Percentiles rank a stretch among this genome's conserved stretches.
These are phyloP conservation scores for Penicillium longicatenatum DNA, from an alignment of 495 filamentous ascomycete genomes.

Conservation along the genomic window DNA sequence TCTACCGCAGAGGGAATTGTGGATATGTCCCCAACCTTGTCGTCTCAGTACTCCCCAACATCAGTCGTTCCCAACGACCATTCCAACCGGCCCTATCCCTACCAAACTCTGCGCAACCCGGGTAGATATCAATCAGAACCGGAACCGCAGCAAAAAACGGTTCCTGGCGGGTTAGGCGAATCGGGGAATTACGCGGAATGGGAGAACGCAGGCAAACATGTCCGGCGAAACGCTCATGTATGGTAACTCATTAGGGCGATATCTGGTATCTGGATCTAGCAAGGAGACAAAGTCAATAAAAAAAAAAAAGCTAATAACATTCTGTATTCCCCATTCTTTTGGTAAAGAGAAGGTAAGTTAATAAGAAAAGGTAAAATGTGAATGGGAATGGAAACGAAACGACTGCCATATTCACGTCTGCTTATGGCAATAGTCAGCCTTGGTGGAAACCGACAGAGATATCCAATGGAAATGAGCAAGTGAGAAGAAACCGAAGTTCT, in stretches of 20 bases:
- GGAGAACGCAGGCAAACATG: conserved; percentile 8
- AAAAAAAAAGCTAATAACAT: conserved; percentile 14
- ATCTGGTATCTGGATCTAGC: neutral
- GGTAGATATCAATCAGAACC: conserved; percentile 16
- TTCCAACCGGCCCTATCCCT: conserved; percentile 20
- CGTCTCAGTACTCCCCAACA: neutral
- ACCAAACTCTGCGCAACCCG: conserved; percentile 8
- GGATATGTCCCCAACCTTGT: neutral
- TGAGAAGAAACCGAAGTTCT: conserved; percentile 16
- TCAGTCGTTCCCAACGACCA: neutral
- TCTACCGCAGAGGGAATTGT: too few relatives aligned
- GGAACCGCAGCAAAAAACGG: conserved; percentile 30
- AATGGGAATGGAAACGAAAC: neutral
- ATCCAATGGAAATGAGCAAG: too few relatives aligned
- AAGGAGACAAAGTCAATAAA: neutral
- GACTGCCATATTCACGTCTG: neutral
- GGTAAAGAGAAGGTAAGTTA: neutral
- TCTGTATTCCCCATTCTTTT: conserved; percentile 16
- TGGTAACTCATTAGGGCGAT: neutral
- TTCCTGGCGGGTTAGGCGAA: conserved; percentile 23
- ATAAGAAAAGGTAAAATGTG: neutral
- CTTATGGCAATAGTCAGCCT: neutral
- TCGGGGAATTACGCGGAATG: conserved; percentile 24
- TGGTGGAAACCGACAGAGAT: neutral
- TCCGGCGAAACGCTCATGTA: neutral